phyloP scores from a whole-genome alignment of 768 basidiomycete species.

The Lentinula lateritia region DNA sequence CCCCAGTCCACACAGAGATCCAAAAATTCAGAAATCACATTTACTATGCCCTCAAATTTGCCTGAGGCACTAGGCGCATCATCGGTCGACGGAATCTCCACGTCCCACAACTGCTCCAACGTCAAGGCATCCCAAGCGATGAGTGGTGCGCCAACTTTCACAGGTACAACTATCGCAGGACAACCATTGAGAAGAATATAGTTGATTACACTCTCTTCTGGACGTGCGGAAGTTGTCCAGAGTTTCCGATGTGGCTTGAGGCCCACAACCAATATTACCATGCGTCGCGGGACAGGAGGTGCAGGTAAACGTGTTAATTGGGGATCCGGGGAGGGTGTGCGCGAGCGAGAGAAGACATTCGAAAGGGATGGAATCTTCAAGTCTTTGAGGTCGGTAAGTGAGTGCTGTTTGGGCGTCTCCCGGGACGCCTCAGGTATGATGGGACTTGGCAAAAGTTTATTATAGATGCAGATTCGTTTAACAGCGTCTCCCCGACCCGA shows the following conservation, averaged over 20 bases:
- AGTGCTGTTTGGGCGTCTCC: not conserved
- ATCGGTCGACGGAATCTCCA: constrained; percentile 31
- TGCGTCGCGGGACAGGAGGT: constrained; percentile 44
- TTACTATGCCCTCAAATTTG: constrained; percentile 47
- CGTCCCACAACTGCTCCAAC: constrained; percentile 50
- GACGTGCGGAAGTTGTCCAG: constrained; percentile 56
- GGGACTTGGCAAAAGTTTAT: constrained; percentile 37
- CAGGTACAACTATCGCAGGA: constrained; percentile 54
- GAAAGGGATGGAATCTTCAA: constrained; percentile 31
- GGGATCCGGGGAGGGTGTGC: constrained; percentile 48
- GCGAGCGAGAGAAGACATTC: constrained; percentile 40
- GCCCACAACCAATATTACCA: constrained; percentile 52
- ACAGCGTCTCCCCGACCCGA: constrained; percentile 49
- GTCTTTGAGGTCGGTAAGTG: constrained; percentile 2
- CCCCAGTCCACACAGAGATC: constrained; percentile 62
- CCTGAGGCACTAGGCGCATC: constrained; percentile 24
- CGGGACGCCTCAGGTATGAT: constrained; percentile 12
- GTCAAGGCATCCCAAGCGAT: constrained; percentile 61
- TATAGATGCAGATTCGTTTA: constrained; percentile 49
- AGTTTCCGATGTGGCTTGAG: constrained; percentile 55
- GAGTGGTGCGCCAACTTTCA: constrained; percentile 55
- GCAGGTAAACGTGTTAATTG: constrained; percentile 32
- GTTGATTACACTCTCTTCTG: constrained; percentile 57
- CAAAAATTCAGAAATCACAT: constrained; percentile 52
- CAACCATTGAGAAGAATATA: constrained; percentile 60